Evolutionary conservation across 2,329 filamentous ascomycete species (phyloP), one percentile per base, ranked within the genome.

Genomic region (Beauveria caledonica): DNA sequence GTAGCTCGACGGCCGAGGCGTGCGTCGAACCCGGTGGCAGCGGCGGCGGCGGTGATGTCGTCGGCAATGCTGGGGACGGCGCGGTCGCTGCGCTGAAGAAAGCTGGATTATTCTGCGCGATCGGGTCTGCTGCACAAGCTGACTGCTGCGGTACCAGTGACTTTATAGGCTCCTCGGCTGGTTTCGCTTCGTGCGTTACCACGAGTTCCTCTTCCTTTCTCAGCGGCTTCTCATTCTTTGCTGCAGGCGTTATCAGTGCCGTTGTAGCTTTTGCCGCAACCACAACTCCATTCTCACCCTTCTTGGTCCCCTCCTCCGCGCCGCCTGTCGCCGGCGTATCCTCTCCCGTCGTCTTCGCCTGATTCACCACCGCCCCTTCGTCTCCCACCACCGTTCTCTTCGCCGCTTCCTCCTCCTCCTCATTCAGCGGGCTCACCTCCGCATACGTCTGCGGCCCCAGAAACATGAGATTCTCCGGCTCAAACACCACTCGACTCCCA

Each of bases 381-480:
- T 17, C 42, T 27, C 60, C 60, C 7, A 68, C 68, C 2, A 71
- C 66, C 33, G 66, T 62, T 58, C 70, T 66, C 63, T 65, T 68
- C 10, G 71, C 70, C 39, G 67, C 64, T 17, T 62, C 64, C 3
- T 73, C 73, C 36, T 78, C 75, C 53, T 77, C 74, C 27, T 76
- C 74, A 0, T 64, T 70, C 29, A 77, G 56, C 0, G 78, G 76
- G 49, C 75, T 79, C n/a, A 78, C 69, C 56, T 80, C 78, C 27
- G 66, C 75, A 64, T 78, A 77, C 2, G 70, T 68, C 1, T 76
- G 78, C 0, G 79, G 77, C 0, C 79, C 80, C 17, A 82, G 73
- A 63, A 77, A 82, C 75, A 81, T 80, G 63, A 82, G 80, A 62
- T 73, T 77, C 63, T 80, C 80, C 3, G 79, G 78, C 62, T 81